These are phyloP conservation scores for Neofusicoccum cordaticola DNA, from an alignment of 2,329 filamentous ascomycete species.

Conservation along the genomic window DNA sequence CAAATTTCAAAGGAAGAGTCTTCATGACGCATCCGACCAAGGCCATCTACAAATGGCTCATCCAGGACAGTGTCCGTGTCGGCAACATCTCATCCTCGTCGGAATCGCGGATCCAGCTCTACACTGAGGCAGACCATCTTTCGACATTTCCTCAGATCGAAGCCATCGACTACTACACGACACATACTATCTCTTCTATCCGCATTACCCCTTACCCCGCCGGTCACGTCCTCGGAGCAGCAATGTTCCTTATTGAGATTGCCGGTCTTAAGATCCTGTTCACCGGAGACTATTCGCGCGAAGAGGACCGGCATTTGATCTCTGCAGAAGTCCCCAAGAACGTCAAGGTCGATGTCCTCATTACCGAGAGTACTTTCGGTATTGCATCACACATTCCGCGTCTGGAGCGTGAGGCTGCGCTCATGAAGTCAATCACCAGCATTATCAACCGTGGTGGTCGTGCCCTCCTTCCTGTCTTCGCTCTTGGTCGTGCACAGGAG, in stretches of 20 bases:
- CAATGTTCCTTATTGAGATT: constrained; percentile 98
- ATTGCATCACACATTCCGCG: constrained; percentile 91
- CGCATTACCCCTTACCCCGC: constrained; percentile 96
- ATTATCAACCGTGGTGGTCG: constrained; percentile 89
- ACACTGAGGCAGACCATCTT: constrained; percentile 92
- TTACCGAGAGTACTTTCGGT: constrained; percentile 96
- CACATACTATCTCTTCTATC: constrained; percentile 93
- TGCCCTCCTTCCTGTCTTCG: constrained; percentile 92
- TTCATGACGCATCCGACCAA: constrained; percentile 99
- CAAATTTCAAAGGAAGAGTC: constrained; percentile 92
- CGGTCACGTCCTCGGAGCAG: constrained; percentile 94
- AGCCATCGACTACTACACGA: constrained; percentile 97
- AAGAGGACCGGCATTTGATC: constrained; percentile 92
- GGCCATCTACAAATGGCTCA: constrained; percentile 99
- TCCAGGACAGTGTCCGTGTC: constrained; percentile 93
- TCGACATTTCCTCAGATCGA: constrained; percentile 93
- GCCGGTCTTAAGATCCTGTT: constrained; percentile 96
- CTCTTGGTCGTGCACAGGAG: constrained; percentile 89
- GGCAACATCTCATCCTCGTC: constrained; percentile 65
- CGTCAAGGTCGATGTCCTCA: constrained; percentile 91
- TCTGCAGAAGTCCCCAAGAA: constrained; percentile 86
- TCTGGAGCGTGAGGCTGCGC: constrained; percentile 81
- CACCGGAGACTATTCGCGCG: constrained; percentile 94
- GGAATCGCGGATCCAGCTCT: constrained; percentile 66
- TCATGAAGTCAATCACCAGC: constrained; percentile 93